A percentile compares a stretch with the other conserved stretches of the same genome.
Evolutionary conservation across 1,284 basidiomycete genomes (phyloP).

Genomic region (Sanghuangporus weigelae): DNA sequence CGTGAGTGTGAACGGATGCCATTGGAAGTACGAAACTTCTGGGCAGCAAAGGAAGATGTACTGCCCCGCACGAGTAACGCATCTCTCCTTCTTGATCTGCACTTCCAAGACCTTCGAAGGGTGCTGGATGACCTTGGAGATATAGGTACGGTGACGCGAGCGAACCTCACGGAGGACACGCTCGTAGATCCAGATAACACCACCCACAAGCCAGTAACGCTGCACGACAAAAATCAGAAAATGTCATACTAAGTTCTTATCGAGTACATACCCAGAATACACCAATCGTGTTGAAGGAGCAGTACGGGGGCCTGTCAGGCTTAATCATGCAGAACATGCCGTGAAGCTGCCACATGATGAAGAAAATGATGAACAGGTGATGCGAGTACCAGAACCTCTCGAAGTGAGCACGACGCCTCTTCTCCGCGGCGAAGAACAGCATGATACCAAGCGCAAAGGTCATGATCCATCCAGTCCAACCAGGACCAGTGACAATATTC

Average conservation of each 20-base stretch:
- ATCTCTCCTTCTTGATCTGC: slow-evolving; percentile 92
- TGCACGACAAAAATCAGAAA: slow-evolving; percentile 26
- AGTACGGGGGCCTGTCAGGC: slow-evolving; percentile 83
- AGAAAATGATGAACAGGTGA: slow-evolving; percentile 86
- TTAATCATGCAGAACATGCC: slow-evolving; percentile 94
- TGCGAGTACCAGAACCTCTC: slow-evolving; percentile 89
- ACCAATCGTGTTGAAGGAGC: slow-evolving; percentile 78
- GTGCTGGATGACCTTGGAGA: slow-evolving; percentile 90
- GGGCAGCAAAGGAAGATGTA: slow-evolving; percentile 88
- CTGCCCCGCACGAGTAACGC: slow-evolving; percentile 72
- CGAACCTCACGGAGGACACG: slow-evolving; percentile 84
- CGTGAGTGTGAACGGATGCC: slow-evolving; percentile 91
- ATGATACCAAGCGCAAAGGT: slow-evolving; percentile 63
- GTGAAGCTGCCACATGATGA: slow-evolving; percentile 87
- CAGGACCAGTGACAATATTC: slow-evolving; percentile 86
- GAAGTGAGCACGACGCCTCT: slow-evolving; percentile 65
- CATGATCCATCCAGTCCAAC: slow-evolving; percentile 92
- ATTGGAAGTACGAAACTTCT: slow-evolving; percentile 88
- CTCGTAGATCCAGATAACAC: slow-evolving; percentile 78
- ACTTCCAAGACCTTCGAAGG: slow-evolving; percentile 87
- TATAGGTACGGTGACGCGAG: slow-evolving; percentile 81
- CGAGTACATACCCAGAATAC: slow-evolving; percentile 78
- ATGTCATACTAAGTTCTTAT: slow-evolving; percentile 10
- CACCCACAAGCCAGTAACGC: slow-evolving; percentile 88
- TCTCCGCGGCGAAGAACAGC: slow-evolving; percentile 80